phyloP scores from a whole-genome alignment of 139 green algal species.

The Chloropicon primus region DNA sequence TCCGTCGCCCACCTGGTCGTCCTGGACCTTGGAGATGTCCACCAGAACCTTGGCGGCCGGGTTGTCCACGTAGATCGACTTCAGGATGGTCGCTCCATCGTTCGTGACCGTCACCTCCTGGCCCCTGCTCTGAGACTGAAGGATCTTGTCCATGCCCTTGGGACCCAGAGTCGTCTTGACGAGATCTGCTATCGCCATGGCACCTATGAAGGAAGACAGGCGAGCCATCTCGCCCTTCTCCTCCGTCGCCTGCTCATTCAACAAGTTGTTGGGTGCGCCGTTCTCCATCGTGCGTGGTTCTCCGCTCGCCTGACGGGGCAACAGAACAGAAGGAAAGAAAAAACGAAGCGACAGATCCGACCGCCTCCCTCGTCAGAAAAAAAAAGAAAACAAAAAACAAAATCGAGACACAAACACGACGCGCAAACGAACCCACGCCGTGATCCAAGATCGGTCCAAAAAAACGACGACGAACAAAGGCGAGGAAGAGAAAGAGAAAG shows the following conservation, averaged over 20 bases:
- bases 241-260: slow-evolving; percentile 62
- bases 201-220: slow-evolving; percentile 79
- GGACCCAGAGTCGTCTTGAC: slow-evolving; percentile 95
- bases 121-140: slow-evolving; percentile 76
- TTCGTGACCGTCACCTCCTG: slow-evolving; percentile 91
- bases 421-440: too few species aligned
- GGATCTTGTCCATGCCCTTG: slow-evolving; percentile 94
- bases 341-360: too few species aligned
- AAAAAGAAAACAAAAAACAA: too few species aligned
- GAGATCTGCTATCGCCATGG: slow-evolving; percentile 93
- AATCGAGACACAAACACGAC: too few species aligned
- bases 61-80: slow-evolving; percentile 87
- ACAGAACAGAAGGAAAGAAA: too few species aligned
- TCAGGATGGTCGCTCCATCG: slow-evolving; percentile 96
- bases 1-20: slow-evolving; percentile 95
- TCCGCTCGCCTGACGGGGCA: too few species aligned
- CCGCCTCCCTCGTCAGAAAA: too few species aligned
- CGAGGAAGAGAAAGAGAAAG: too few species aligned
- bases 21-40: slow-evolving; percentile 92
- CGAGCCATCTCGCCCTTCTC: slow-evolving; percentile 87
- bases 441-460: too few species aligned
- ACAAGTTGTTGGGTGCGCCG: slow-evolving; percentile 15
- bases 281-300: not conserved
- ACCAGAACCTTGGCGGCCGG: slow-evolving; percentile 87
- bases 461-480: too few species aligned